A percentile compares a stretch with the other conserved stretches of the same genome.
These are phyloP conservation scores for Candida insectalens DNA, from an alignment of 805 yeast species.

Conservation along the genomic window DNA sequence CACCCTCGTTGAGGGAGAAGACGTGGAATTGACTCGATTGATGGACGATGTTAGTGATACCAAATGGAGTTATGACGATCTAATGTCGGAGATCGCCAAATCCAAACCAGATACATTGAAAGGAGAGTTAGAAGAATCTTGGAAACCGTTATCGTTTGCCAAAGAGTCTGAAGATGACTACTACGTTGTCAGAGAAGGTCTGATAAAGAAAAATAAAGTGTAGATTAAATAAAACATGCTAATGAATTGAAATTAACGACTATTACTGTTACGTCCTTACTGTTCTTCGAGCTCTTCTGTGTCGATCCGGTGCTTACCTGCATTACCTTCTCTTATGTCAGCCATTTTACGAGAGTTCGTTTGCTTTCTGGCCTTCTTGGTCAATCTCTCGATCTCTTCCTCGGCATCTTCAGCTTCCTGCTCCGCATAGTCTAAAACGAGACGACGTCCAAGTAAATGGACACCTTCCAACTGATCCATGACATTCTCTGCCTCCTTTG, in stretches of 20 bases:
- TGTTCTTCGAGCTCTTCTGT: conserved; percentile 40
- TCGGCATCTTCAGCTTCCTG: conserved; percentile 77
- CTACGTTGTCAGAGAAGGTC: conserved; percentile 37
- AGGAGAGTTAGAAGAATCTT: conserved; percentile 33
- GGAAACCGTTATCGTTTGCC: conserved; percentile 32
- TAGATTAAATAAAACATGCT: conserved; percentile 3
- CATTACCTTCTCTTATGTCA: conserved; percentile 47
- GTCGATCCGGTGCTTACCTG: conserved; percentile 65
- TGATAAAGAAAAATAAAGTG: conserved; percentile 27
- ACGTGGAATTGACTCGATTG: conserved; percentile 15
- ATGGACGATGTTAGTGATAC: conserved; percentile 16
- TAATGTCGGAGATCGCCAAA: conserved; percentile 18
- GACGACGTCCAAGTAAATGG: conserved; percentile 89
- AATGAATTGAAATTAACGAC: background rate
- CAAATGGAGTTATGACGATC: conserved; percentile 20
- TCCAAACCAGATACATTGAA: conserved; percentile 16
- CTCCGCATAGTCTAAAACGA: conserved; percentile 89
- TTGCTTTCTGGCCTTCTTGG: conserved; percentile 73
- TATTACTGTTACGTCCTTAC: conserved; percentile 1
- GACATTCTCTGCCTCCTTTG: conserved; percentile 89
- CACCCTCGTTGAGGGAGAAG: conserved; percentile 11
- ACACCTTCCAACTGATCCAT: conserved; percentile 92
- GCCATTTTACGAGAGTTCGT: conserved; percentile 69
- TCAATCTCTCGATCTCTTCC: conserved; percentile 85
- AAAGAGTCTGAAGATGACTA: conserved; percentile 25